Conservation (phyloP, 2,329 filamentous ascomycete species). For the Arachnomyces sp. region DNA sequence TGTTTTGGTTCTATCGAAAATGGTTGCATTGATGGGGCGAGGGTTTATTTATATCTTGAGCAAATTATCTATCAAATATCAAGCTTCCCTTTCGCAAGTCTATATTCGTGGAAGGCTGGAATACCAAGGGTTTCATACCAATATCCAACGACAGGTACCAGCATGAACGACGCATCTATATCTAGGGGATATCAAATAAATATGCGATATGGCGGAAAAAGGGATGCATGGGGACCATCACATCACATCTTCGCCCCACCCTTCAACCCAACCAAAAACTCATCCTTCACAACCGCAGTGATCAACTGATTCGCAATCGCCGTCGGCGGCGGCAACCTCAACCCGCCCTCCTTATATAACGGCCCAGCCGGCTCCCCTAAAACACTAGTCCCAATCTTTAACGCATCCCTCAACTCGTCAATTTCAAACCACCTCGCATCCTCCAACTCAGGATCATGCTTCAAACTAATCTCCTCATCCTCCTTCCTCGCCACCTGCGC, state of each 20-base stretch:
- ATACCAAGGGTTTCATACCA: too few relatives aligned
- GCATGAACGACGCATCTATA: neutral
- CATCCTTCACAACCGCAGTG: slow-evolving; percentile 62
- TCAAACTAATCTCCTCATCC: slow-evolving; percentile 72
- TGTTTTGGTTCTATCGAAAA: too few relatives aligned
- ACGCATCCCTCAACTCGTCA: slow-evolving; percentile 70
- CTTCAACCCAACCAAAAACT: slow-evolving; percentile 52
- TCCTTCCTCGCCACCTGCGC: slow-evolving; percentile 69
- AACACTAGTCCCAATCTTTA: slow-evolving; percentile 59
- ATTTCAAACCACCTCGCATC: slow-evolving; percentile 81
- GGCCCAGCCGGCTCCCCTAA: slow-evolving; percentile 58
- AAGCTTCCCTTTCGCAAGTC: too few relatives aligned
- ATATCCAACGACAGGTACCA: too few relatives aligned
- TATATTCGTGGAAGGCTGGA: too few relatives aligned
- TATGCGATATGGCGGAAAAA: too few relatives aligned
- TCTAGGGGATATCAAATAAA: too few relatives aligned
- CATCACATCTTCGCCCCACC: slow-evolving; percentile 47
- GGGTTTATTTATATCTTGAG: too few relatives aligned
- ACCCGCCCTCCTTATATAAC: slow-evolving; percentile 65
- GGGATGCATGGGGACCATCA: too few relatives aligned
- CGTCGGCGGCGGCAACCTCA: slow-evolving; percentile 75
- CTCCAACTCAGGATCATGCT: slow-evolving; percentile 86
- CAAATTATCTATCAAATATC: too few relatives aligned
- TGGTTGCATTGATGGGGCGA: too few relatives aligned
- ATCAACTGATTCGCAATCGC: slow-evolving; percentile 92